Evolutionary conservation across 257 asterid species (phyloP).

Genomic region (Catharanthus roseus): DNA sequence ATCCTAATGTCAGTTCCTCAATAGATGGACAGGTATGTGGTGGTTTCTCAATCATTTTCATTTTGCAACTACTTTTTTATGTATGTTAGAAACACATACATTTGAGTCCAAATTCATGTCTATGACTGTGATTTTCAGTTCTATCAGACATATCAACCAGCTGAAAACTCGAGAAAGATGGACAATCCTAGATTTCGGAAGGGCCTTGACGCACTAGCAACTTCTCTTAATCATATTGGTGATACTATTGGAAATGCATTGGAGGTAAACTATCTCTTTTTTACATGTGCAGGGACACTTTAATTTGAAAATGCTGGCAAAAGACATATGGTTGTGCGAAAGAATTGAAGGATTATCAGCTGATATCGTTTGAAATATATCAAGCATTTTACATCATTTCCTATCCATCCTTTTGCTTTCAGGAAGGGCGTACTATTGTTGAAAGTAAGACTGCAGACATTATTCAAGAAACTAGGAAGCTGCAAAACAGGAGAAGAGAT

Average conservation of each 20-base stretch:
- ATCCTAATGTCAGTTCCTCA: slow-evolving; percentile 9
- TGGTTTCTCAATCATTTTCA: background rate
- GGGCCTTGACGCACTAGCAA: slow-evolving; percentile 39
- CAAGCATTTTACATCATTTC: background rate
- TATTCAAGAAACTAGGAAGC: slow-evolving; percentile 52
- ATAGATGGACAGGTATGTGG: slow-evolving; percentile 30
- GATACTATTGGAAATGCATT: slow-evolving; percentile 62
- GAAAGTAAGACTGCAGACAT: slow-evolving; percentile 58
- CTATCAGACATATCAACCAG: slow-evolving; percentile 17
- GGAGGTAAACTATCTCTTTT: slow-evolving; percentile 35
- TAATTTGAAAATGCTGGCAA: no score
- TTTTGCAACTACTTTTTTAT: background rate
- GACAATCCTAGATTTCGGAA: slow-evolving; percentile 53
- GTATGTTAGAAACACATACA: no score
- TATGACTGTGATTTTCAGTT: slow-evolving; percentile 4
- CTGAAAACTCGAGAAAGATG: slow-evolving; percentile 29
- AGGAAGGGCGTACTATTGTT: slow-evolving; percentile 71
- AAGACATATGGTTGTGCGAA: background rate
- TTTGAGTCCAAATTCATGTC: background rate
- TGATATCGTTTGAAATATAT: background rate
- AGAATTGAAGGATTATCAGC: background rate
- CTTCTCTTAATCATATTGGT: slow-evolving; percentile 60
- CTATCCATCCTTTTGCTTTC: slow-evolving; percentile 11
- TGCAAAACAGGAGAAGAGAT: slow-evolving; percentile 55
- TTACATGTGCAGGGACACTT: background rate